Evolutionary conservation across 768 basidiomycete species (phyloP), one percentile per base, ranked within the genome.

Genomic region (Mycena indigotica): DNA sequence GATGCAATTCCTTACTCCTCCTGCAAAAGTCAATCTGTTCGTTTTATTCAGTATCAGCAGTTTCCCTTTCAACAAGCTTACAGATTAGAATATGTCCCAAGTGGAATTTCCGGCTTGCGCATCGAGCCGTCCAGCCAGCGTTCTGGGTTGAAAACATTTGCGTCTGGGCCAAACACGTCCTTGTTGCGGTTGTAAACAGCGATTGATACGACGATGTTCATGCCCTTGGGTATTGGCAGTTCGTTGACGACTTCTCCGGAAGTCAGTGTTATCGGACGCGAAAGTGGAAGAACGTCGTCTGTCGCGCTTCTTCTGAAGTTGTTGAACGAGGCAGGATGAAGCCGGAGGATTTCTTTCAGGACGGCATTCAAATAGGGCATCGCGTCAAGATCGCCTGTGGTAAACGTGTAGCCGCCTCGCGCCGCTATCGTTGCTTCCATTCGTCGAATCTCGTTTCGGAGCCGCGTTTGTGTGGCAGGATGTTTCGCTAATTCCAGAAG

Each of bases 401-500:
- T 75, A 60, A 80, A 77, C 32, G 72, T 67, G 16, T 68, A 65
- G 19, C 72, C 70, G 26, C 77, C 77, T 15, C 75, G 69, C 15
- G 46, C 46, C 5, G 46, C 46, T 23, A 80, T 61, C 16, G 65
- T 70, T 17, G 56, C 53, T 54, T 77, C 67, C 64, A 71, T 73
- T 24, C 55, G 53, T 41, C 70, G 69, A 38, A 88, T 79, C 72
- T 92, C 91, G 0, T 72, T 67, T 17, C 91, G 81, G 32, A 93
- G 80, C 55, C 75, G 78, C 2, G 71, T 73, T 70, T 93, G 90
- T 5, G 84, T 69, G 6, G 82, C 73, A 0, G 82, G 83, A 60
- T 84, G 73, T 28, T 76, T 79, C 10, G 85, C 79, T 28, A 93
- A 76, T 58, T 87, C 84, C 52, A 86, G 75, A 13, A 91, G 69